phyloP scores from a whole-genome alignment of 805 yeast genomes.

The Candida glaebosa region DNA sequence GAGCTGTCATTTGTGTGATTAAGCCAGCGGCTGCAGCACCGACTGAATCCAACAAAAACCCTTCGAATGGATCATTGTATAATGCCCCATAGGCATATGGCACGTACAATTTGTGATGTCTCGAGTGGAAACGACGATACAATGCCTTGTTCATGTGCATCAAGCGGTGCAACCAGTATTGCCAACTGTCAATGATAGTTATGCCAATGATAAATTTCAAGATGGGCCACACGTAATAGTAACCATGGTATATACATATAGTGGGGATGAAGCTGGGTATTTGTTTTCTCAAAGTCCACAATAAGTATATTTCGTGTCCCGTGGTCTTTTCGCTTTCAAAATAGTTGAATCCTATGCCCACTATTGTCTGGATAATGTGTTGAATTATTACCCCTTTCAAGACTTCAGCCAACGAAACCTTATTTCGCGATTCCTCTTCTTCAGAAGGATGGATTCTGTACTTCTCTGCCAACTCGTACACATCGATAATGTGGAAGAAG shows the following conservation, averaged over 20 bases:
- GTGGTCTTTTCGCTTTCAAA: constrained; percentile 57
- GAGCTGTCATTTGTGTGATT: constrained; percentile 59
- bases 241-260: constrained; percentile 45
- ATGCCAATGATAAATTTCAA: constrained; percentile 62
- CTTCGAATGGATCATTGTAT: constrained; percentile 92
- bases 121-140: constrained; percentile 82
- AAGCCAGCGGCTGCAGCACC: constrained; percentile 87
- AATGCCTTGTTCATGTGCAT: constrained; percentile 82
- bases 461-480: constrained; percentile 68
- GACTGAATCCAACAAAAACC: constrained; percentile 83
- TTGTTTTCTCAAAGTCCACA: constrained; percentile 45
- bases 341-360: constrained; percentile 54
- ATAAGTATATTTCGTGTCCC: constrained; percentile 44
- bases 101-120: constrained; percentile 91
- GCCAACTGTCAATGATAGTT: constrained; percentile 89
- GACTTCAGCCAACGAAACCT: constrained; percentile 67
- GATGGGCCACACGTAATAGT: constrained; percentile 61
- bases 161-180: constrained; percentile 79
- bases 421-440: constrained; percentile 74
- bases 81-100: constrained; percentile 97
- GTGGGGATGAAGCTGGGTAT: constrained; percentile 45
- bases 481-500: constrained; percentile 73
- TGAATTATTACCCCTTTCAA: constrained; percentile 79
- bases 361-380: constrained; percentile 76
- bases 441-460: constrained; percentile 92